Conservation (phyloP, 257 asterid species). For the Solanum dulcamara region DNA sequence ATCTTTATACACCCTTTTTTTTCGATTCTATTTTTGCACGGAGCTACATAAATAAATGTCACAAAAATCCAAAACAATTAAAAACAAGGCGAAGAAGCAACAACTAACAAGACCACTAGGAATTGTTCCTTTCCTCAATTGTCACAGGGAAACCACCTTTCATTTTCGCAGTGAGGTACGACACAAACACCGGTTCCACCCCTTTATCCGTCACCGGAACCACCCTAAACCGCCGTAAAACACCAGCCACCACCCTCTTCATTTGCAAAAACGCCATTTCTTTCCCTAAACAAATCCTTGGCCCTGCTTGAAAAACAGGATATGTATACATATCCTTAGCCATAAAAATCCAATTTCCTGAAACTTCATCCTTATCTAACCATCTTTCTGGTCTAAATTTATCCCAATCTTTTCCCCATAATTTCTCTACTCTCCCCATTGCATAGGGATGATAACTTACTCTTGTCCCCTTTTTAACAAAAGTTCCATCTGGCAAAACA, state of each 20-base stretch:
- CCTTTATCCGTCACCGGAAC: neutral
- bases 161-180: constrained; percentile 34
- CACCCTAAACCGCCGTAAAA: neutral
- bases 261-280: neutral
- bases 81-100: neutral
- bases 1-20: no score
- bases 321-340: neutral
- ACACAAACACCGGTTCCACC: neutral
- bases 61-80: no score
- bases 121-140: constrained; percentile 14
- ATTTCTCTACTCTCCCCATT: neutral
- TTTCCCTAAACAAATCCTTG: neutral
- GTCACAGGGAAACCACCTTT: constrained; percentile 38
- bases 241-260: neutral
- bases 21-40: no score
- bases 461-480: neutral
- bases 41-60: no score
- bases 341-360: neutral
- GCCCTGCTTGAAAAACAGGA: neutral
- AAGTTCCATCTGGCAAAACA: neutral
- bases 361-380: neutral
- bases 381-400: neutral
- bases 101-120: no score
- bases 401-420: neutral
- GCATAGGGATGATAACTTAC: neutral